Percentiles rank a stretch among this genome's conserved stretches.
Conservation (phyloP, 768 basidiomycete species). For the Boletus reticuloceps region DNA sequence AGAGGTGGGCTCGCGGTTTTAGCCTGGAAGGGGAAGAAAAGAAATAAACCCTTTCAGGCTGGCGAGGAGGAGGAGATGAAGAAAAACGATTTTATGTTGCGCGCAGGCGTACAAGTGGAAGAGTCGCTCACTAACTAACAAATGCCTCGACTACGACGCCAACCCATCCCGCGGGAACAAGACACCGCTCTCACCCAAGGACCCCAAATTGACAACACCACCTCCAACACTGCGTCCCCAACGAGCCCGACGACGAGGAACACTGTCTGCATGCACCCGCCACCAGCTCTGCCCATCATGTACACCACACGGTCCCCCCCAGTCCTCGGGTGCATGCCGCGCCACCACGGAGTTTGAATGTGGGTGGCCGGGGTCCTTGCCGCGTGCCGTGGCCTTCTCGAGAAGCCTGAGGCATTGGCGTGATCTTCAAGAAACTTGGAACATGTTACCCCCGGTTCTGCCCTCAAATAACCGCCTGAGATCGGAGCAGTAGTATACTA, state of each 20-base stretch:
- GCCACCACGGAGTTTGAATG: slow-evolving; percentile 32
- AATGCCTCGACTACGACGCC: slow-evolving; percentile 25
- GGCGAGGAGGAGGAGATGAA: slow-evolving; percentile 18
- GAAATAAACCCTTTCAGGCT: slow-evolving; percentile 25
- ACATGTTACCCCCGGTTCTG: no score
- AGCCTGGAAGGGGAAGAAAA: slow-evolving; percentile 16
- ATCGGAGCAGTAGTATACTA: no score
- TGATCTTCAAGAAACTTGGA: no score
- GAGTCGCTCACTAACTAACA: slow-evolving; percentile 29
- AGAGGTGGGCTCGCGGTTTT: slow-evolving; percentile 19
- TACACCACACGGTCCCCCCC: not conserved
- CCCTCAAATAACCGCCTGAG: no score
- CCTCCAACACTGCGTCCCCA: not conserved
- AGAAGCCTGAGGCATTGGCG: no score
- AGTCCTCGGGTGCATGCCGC: not conserved
- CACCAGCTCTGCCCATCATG: not conserved
- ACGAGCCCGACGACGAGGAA: slow-evolving; percentile 1
- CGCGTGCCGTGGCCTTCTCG: no score
- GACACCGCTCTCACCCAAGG: slow-evolving; percentile 22
- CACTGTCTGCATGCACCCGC: not conserved
- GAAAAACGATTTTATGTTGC: slow-evolving; percentile 28
- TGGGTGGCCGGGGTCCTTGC: slow-evolving; percentile 25
- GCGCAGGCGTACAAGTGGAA: slow-evolving; percentile 30
- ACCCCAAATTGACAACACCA: slow-evolving; percentile 19
- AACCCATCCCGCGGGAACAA: slow-evolving; percentile 27